Evolutionary conservation across 192 early-diverging fungal genomes (phyloP), one percentile per base, ranked within the genome.

Genomic region (Paraglomus brasilianum): DNA sequence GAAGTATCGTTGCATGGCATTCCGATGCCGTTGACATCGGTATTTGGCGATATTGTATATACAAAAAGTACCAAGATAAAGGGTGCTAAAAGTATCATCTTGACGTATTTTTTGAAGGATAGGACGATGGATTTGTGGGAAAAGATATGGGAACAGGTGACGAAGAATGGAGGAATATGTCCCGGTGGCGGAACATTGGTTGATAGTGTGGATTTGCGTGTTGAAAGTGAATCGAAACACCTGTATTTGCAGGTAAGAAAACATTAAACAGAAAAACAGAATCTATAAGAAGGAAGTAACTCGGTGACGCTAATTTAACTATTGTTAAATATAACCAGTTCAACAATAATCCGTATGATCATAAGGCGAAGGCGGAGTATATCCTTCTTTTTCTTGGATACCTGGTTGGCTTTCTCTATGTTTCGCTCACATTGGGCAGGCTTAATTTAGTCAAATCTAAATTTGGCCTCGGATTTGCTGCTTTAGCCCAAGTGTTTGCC

Each of bases 371-470:
- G 24, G 72, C 67, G 44, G 81, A 80, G 42, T 72, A 71, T 17
- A 66, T 74, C 47, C 70, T 90, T 13, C 69, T 90, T 0, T 55
- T 70, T 36, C 69, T 91, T 24, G 80, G 73, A 6, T 92, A 92
- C 48, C 50, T 83, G 44, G 74, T 88, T 58, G 78, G 87, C 36
- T 92, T 89, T 72, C 72, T 87, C 5, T 83, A 89, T 67, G 88
- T 93, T 19, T 89, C 90, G 4, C 64, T 85, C 5, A 81, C 86
- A 8, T 75, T 91, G 40, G 86, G 83, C 17, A 74, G 81, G 24
- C 80, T 92, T 2, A 85, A 89, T 72, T 74, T 90, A 5, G 88
- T 93, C 38, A 93, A 90, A 71, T 92, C 90, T 8, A 91, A 91
- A 59, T 85, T 87, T 71, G 86, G 85, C 6, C 75, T 93, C 10